These are phyloP conservation scores for Buddleja alternifolia DNA, from an alignment of 257 asterid species.

Conservation along the genomic window DNA sequence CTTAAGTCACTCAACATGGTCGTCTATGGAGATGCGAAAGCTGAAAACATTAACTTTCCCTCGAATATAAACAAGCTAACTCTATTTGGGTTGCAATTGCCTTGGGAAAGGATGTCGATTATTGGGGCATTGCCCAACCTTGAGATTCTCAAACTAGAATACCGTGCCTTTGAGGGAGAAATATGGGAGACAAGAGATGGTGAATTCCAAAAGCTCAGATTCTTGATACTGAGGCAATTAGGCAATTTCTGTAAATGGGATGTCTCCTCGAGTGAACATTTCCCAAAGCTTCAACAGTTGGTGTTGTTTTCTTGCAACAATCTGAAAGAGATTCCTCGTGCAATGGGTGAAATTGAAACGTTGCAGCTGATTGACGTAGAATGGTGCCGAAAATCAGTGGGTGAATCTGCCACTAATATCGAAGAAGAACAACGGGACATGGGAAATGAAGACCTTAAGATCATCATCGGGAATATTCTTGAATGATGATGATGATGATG, in stretches of 20 bases:
- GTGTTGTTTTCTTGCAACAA: background rate
- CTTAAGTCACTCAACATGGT: constrained; percentile 14
- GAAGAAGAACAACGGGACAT: constrained; percentile 18
- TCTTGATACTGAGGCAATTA: constrained; percentile 8
- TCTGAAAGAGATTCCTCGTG: background rate
- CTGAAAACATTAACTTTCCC: constrained; percentile 7
- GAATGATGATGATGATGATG: too few relatives aligned
- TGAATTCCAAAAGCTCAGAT: constrained; percentile 14
- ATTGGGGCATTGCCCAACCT: constrained; percentile 8
- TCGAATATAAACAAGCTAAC: constrained; percentile 13
- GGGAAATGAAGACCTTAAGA: constrained; percentile 30
- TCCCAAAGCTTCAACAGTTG: constrained; percentile 16
- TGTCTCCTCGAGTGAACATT: background rate
- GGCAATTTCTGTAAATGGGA: background rate
- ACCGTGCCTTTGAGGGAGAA: background rate
- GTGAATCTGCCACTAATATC: constrained; percentile 3
- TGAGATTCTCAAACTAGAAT: constrained; percentile 4
- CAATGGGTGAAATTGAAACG: background rate
- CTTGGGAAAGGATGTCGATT: constrained; percentile 9
- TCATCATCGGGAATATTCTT: background rate
- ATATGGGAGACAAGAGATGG: constrained; percentile 16
- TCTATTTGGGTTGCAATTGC: background rate
- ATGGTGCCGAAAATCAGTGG: background rate
- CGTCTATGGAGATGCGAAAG: too few relatives aligned
- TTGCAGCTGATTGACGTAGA: constrained; percentile 22